These are phyloP conservation scores for Metschnikowia orientalis DNA, from an alignment of 805 yeast genomes.

Conservation along the genomic window DNA sequence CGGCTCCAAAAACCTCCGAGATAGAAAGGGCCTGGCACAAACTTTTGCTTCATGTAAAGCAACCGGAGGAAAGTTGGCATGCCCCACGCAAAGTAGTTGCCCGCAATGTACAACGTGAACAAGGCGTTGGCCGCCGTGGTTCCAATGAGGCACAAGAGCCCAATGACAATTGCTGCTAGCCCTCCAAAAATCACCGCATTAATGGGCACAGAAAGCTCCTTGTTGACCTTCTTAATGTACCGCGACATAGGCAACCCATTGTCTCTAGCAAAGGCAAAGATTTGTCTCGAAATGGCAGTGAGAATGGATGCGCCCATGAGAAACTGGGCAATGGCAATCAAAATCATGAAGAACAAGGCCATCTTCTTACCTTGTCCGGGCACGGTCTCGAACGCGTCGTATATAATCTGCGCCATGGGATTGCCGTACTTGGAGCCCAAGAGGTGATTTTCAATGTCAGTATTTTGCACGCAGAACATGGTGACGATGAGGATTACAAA, in stretches of 20 bases:
- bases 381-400: conserved; percentile 43
- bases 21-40: conserved; percentile 64
- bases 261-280: conserved; percentile 75
- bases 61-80: conserved; percentile 48
- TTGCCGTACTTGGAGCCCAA: conserved; percentile 38
- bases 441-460: conserved; percentile 23
- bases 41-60: conserved; percentile 44
- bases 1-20: conserved; percentile 49
- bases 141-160: conserved; percentile 56
- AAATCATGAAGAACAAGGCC: conserved; percentile 60
- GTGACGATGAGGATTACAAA: conserved; percentile 51
- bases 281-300: conserved; percentile 64
- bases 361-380: conserved; percentile 46
- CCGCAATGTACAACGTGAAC: conserved; percentile 59
- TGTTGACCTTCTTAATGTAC: conserved; percentile 54
- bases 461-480: conserved; percentile 52
- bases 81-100: conserved; percentile 61
- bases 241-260: conserved; percentile 58
- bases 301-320: conserved; percentile 62
- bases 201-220: conserved; percentile 56
- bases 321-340: conserved; percentile 57
- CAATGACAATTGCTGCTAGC: conserved; percentile 45
- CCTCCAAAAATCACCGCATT: conserved; percentile 53
- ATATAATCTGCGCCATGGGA: conserved; percentile 62
- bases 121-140: conserved; percentile 62